Conservation (phyloP, 176 grass and related monocot genomes). For the Puccinellia tenuiflora region DNA sequence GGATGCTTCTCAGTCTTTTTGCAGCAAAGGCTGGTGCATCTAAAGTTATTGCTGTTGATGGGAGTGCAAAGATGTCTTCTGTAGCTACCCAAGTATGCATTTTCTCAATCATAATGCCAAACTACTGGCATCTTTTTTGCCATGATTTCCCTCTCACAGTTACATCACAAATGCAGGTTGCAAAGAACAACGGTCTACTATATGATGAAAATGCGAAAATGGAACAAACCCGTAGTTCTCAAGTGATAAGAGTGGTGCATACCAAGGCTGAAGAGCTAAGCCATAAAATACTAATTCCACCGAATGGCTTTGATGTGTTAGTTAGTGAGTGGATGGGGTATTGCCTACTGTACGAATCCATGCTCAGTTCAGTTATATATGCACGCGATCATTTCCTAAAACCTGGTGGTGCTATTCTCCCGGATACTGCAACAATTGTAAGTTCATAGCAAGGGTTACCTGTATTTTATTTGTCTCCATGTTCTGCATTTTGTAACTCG, state of each 20-base stretch:
- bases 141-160: background rate
- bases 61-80: constrained; percentile 84
- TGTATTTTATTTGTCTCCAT: constrained; percentile 6
- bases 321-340: constrained; percentile 99
- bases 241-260: constrained; percentile 66
- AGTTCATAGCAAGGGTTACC: constrained; percentile 17
- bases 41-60: constrained; percentile 80
- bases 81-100: constrained; percentile 67
- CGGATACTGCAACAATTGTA: constrained; percentile 87
- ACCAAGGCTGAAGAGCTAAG: constrained; percentile 88
- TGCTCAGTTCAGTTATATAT: constrained; percentile 93
- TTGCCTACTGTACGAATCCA: constrained; percentile 89
- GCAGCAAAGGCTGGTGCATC: constrained; percentile 91
- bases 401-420: constrained; percentile 85
- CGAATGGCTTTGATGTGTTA: constrained; percentile 67
- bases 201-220: constrained; percentile 19
- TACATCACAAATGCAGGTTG: constrained; percentile 48
- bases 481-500: constrained; percentile 6
- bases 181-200: constrained; percentile 68
- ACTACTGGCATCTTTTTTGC: background rate
- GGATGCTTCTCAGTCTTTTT: constrained; percentile 65
- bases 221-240: constrained; percentile 5
- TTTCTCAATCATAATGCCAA: background rate
- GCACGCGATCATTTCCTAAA: constrained; percentile 90
- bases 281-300: constrained; percentile 49